Percentiles rank a stretch among this genome's conserved stretches.
Evolutionary conservation across 495 filamentous ascomycete species (phyloP).

Genomic region (Xylaria scruposa): DNA sequence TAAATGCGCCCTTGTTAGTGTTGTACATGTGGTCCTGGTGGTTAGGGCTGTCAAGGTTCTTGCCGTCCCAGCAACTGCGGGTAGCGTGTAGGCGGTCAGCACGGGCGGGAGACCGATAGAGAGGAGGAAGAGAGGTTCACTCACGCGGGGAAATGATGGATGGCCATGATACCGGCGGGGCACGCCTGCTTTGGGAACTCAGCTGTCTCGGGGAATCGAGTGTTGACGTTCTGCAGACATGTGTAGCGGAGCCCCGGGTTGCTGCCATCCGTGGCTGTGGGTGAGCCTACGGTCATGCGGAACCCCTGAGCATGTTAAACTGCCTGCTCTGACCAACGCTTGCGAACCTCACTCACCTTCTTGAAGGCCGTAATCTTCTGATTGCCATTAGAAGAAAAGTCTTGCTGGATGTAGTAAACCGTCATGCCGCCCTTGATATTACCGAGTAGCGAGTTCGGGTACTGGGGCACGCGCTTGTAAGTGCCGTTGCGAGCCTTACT

Average conservation of each 20-base stretch:
- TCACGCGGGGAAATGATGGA: constrained; percentile 45
- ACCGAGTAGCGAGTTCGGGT: constrained; percentile 38
- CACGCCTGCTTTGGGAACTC: constrained; percentile 35
- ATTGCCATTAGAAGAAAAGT: constrained; percentile 45
- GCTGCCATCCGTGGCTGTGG: constrained; percentile 30
- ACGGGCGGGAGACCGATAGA: constrained; percentile 15
- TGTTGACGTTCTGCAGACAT: constrained; percentile 40
- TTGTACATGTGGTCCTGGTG: constrained; percentile 52
- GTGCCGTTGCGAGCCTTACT: constrained; percentile 48
- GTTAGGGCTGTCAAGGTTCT: constrained; percentile 55
- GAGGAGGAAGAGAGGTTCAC: constrained; percentile 24
- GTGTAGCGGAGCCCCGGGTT: constrained; percentile 40
- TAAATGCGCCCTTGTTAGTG: constrained; percentile 38
- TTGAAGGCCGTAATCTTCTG: constrained; percentile 52
- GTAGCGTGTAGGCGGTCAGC: background rate
- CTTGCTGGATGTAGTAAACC: constrained; percentile 53
- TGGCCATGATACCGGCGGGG: constrained; percentile 43
- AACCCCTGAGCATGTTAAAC: constrained; percentile 42
- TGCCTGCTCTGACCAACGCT: background rate
- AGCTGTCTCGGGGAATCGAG: constrained; percentile 40
- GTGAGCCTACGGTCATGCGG: constrained; percentile 51
- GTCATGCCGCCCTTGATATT: constrained; percentile 50
- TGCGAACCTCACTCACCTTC: constrained; percentile 39
- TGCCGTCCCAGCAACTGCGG: constrained; percentile 54
- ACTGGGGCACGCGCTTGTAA: constrained; percentile 46